A percentile compares a stretch with the other conserved stretches of the same genome.
Conservation (phyloP, 2,329 filamentous ascomycete genomes). For the Bipolaris cookei region DNA sequence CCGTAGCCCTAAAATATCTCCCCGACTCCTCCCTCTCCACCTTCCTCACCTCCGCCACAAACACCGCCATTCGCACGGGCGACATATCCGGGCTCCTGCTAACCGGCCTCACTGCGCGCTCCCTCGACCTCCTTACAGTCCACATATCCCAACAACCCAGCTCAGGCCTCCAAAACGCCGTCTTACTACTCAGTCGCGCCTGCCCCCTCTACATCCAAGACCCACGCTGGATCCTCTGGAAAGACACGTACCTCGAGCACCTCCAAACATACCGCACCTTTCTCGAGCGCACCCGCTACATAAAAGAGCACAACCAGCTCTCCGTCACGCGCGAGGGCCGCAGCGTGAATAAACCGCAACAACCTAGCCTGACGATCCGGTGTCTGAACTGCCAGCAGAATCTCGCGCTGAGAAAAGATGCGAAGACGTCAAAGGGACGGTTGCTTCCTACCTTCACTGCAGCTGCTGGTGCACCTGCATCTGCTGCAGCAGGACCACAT, state of each 20-base stretch:
- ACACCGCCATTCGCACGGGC: slow-evolving; percentile 66
- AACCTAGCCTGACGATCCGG: slow-evolving; percentile 72
- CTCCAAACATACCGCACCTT: slow-evolving; percentile 74
- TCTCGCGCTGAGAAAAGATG: slow-evolving; percentile 53
- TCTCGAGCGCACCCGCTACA: slow-evolving; percentile 77
- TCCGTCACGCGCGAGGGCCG: slow-evolving; percentile 68
- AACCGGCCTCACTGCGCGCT: slow-evolving; percentile 74
- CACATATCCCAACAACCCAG: slow-evolving; percentile 74
- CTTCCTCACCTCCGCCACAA: slow-evolving; percentile 61
- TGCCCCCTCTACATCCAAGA: slow-evolving; percentile 79
- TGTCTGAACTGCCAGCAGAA: slow-evolving; percentile 75
- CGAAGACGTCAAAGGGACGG: slow-evolving; percentile 22
- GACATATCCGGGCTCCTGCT: slow-evolving; percentile 80
- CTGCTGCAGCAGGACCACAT: neutral
- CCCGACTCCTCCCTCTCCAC: slow-evolving; percentile 56
- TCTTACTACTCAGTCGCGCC: slow-evolving; percentile 75
- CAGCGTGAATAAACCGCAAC: slow-evolving; percentile 67
- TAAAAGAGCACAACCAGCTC: slow-evolving; percentile 74
- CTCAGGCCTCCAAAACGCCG: slow-evolving; percentile 76
- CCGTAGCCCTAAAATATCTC: slow-evolving; percentile 76
- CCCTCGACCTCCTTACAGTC: slow-evolving; percentile 76
- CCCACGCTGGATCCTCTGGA: slow-evolving; percentile 75
- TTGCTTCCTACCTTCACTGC: slow-evolving; percentile 17
- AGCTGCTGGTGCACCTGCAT: neutral
- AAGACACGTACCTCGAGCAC: slow-evolving; percentile 74